A percentile compares a stretch with the other conserved stretches of the same genome.
Evolutionary conservation across 2,329 filamentous ascomycete species (phyloP).

Genomic region (Endocalyx cinctus): DNA sequence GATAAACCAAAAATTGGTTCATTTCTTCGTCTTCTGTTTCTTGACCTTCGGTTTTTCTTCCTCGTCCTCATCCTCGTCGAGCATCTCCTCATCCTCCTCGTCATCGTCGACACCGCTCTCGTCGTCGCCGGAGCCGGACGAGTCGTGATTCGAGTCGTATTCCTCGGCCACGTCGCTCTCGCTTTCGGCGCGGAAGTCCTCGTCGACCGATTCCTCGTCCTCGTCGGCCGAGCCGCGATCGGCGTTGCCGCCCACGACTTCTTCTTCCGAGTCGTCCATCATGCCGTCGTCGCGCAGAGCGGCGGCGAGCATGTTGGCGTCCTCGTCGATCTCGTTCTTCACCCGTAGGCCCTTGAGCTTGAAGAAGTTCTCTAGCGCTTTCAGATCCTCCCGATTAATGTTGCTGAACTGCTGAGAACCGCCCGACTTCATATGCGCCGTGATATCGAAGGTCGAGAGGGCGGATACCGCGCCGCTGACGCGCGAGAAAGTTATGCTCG

Average conservation of each 20-base stretch:
- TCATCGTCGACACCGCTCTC: conserved; percentile 57
- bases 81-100: conserved; percentile 38
- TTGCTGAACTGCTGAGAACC: conserved; percentile 94
- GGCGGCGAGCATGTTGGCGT: conserved; percentile 74
- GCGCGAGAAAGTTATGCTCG: conserved; percentile 89
- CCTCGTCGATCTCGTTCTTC: conserved; percentile 98
- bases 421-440: conserved; percentile 83
- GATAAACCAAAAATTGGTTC: no score
- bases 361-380: conserved; percentile 95
- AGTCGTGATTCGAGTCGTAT: conserved; percentile 87
- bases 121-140: conserved; percentile 66
- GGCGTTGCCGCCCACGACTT: conserved; percentile 63
- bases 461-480: conserved; percentile 92
- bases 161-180: conserved; percentile 97
- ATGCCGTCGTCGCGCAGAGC: conserved; percentile 81
- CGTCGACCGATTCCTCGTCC: conserved; percentile 90
- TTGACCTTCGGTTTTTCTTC: conserved; percentile 38
- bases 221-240: conserved; percentile 92
- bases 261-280: conserved; percentile 81
- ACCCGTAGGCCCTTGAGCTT: conserved; percentile 90
- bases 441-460: conserved; percentile 95
- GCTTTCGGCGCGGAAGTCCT: conserved; percentile 89
- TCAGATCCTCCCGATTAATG: conserved; percentile 97
- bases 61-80: conserved; percentile 28
- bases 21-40: conserved; percentile 33